Conservation (phyloP, 2,329 filamentous ascomycete species). For the Tolypocladium inflatum region DNA sequence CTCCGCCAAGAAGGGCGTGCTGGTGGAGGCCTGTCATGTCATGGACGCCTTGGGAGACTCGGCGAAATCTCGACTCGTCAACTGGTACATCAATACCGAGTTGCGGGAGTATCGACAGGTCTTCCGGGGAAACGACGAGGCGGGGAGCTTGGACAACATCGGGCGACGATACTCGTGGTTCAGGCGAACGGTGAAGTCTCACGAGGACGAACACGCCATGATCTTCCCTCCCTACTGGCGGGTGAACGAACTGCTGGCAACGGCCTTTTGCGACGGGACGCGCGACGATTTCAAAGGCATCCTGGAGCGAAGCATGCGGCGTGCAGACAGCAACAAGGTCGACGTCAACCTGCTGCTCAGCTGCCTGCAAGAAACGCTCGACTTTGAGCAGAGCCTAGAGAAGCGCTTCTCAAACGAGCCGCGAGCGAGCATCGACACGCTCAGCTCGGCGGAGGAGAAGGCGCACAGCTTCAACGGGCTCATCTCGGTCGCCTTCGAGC, state of each 20-base stretch:
- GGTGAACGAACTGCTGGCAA: conserved; percentile 81
- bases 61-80: conserved; percentile 71
- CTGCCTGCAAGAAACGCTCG: conserved; percentile 88
- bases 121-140: conserved; percentile 93
- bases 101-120: conserved; percentile 91
- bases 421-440: conserved; percentile 80
- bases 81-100: conserved; percentile 98
- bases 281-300: conserved; percentile 93
- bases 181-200: conserved; percentile 86
- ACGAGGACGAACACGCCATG: conserved; percentile 82
- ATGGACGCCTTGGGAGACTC: conserved; percentile 91
- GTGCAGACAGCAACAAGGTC: conserved; percentile 64
- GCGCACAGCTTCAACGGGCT: conserved; percentile 74
- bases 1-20: conserved; percentile 53
- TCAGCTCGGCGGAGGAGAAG: conserved; percentile 69
- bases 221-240: conserved; percentile 87
- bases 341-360: conserved; percentile 84
- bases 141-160: conserved; percentile 93
- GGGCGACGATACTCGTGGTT: conserved; percentile 94
- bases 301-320: conserved; percentile 76
- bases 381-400: conserved; percentile 91
- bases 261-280: conserved; percentile 91
- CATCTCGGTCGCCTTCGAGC: conserved; percentile 94
- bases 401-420: conserved; percentile 66
- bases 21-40: conserved; percentile 83